phyloP scores from a whole-genome alignment of 1,139 yeast genomes.

The Protomyces inundatus region DNA sequence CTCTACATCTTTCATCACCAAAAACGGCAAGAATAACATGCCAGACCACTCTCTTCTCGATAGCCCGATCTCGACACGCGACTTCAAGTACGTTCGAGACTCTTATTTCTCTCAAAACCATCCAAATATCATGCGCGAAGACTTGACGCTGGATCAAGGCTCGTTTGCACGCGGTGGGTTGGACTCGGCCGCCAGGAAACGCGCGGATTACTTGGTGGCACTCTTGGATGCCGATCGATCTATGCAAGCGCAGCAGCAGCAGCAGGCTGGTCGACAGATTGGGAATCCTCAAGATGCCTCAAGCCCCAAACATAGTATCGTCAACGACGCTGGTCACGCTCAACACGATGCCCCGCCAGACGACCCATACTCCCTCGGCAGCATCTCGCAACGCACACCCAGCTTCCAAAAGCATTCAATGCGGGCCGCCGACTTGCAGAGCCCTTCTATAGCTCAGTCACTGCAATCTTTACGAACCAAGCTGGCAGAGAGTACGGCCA shows the following conservation, averaged over 20 bases:
- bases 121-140: constrained; percentile 6
- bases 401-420: constrained; percentile 18
- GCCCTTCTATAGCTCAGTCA: background rate
- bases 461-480: background rate
- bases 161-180: background rate
- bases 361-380: background rate
- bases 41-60: constrained; percentile 11
- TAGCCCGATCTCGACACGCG: constrained; percentile 1
- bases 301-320: constrained; percentile 4
- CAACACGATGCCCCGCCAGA: background rate
- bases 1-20: too few species aligned
- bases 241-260: background rate
- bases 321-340: background rate
- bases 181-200: background rate
- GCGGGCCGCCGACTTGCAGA: background rate
- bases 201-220: background rate
- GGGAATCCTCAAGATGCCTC: constrained; percentile 14
- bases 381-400: background rate
- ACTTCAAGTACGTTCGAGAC: constrained; percentile 13
- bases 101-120: constrained; percentile 15
- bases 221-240: background rate
- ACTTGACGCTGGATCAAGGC: background rate
- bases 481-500: background rate
- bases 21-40: background rate
- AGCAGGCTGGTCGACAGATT: background rate